Evolutionary conservation across 371 early-diverging fungal species (phyloP), one percentile per base, ranked within the genome.

Genomic region (Mortierella sp.): DNA sequence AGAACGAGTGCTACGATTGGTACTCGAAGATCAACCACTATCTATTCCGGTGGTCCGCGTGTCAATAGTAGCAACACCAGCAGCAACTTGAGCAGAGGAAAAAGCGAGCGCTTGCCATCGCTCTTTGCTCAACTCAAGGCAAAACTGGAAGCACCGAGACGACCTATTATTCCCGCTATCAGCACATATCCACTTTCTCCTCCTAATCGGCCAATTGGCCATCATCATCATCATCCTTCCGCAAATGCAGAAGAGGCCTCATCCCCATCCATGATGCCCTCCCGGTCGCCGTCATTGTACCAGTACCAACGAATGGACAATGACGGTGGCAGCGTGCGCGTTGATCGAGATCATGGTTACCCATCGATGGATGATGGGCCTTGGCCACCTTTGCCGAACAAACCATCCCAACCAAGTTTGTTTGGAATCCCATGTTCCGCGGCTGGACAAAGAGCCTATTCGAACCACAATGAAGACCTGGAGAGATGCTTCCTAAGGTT

Each of bases 121-220:
- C 21, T 72, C 18, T 72, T 72, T 54, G 72, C 67, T 46, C 66
- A 62, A 38, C 49, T 72, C 39, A 72, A 62, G 28, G 72, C 72
- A 18, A 67, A 67, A 38, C 63, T 72, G 31, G 67, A 66, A 23
- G 58, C 59, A n/a, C 61, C 72, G 16, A 55, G 49, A 50, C 61
- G 62, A 24, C 61, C 66, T 21, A 54, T 57, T 23, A 57, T 71
- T 43, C 55, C 66, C 31, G 51, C 57, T n/a, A 57, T 71, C 49
- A 59, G 34, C 28, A 65, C 71, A 10, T 54, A 48, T 16, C 52
- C 53, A 30, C 60, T 70, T 16, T 55, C 64, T 26, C 28, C 16
- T 8, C 14, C 13, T 28, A 50, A 5, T 12, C 51, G 30, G 14
- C 27, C 21, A 3, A 34, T 34, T 34, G 21, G 18, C 43, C 34